Base-by-base conservation (phyloP, 495 filamentous ascomycete genomes). In the Hypomontagnella submonticulosa region DNA sequence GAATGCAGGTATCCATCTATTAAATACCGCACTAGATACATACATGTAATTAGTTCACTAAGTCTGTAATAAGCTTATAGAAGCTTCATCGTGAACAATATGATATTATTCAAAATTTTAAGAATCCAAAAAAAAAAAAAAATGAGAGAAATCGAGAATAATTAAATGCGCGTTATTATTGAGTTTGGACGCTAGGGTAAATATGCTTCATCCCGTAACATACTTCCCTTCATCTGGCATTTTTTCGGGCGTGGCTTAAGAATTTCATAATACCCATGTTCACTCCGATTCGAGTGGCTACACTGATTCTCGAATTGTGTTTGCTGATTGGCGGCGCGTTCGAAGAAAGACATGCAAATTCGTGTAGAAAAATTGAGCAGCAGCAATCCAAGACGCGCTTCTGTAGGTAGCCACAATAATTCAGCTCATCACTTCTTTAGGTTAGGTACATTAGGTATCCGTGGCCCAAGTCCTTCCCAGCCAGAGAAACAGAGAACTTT, bases 291-390 rank as follows among this genome's bases (percentile, higher is more conserved):
- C 19, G 38, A 38, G 32, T 53, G 48, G 57, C 30, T 36, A 44
- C 38, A 13, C 27, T 49, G 41, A 49, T 23, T 54, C 15, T 36
- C 16, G 36, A 60, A 66, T 55, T 66, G 62, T 50, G 48, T 10
- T 54, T 51, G n/a, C 19, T 60, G 33, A 50, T 66, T 66, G 56
- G 50, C 40, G 56, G 50, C 40, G 33, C 19, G 36, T 18, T 10
- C 12, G 46, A 32, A 33, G 33, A 27, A 27, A 27, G 15, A 34
- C 2, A 27, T 27, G 23, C 23, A 27, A 27, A 27, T 27, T 27
- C 6, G 23, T 27, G 6, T 27, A 19, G 18, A 36, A 44, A 41
- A 18, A 38, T 10, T 36, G 8, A 19, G 6, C 42, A 20, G 13
- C 9, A 47, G 23, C 23, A 27, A 27, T 27, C 6, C 6, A 27